Evolutionary conservation across 176 grass and related monocot genomes (phyloP), one percentile per base, ranked within the genome.

Genomic region (Carex scoparia): DNA sequence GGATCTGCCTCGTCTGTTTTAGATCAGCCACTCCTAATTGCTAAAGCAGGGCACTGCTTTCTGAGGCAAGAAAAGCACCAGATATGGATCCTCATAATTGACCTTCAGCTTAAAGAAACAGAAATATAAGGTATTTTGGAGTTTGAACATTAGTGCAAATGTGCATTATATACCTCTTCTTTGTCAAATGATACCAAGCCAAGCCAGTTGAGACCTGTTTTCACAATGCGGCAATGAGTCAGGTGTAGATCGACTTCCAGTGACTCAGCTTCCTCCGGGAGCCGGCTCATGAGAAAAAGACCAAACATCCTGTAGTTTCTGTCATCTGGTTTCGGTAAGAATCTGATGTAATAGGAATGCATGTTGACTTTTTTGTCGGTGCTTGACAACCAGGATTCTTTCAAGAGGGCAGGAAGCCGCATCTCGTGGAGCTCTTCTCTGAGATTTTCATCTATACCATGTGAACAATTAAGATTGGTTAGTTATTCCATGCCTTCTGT

Each of bases 401-500:
- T 98, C 54, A 98, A 86, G 85, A 91, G 69, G 79, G 81, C 82
- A 75, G 95, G 95, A 78, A 83, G 79, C 87, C 94, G 79, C 95
- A 94, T 94, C 85, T 90, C 89, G 71, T 98, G 85, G 85, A 98
- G 92, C 64, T 98, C 94, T 91, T 91, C 90, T 82, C 91, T 93
- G 79, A 90, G 85, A 91, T 81, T 87, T 69, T 98, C 89, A 94
- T 94, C 92, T 98, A 84, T 79, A 94, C 88, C 27, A 80, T 84
- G 64, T 32, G 66, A 97, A 81, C 33, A 81, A 81, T 10, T 58
- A 87, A 85, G 65, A n/a, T 57, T 71, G 64, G 85, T 84, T 55
- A 55, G 27, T 51, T 51, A 48, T 51, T 40, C 27, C 27, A 4
- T 77, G 48, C 73, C 49, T 77, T 77, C 19, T 74, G 51, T 76